Evolutionary conservation across 345 rosid genomes (phyloP).

Genomic region (Euphorbia pulcherrima): DNA sequence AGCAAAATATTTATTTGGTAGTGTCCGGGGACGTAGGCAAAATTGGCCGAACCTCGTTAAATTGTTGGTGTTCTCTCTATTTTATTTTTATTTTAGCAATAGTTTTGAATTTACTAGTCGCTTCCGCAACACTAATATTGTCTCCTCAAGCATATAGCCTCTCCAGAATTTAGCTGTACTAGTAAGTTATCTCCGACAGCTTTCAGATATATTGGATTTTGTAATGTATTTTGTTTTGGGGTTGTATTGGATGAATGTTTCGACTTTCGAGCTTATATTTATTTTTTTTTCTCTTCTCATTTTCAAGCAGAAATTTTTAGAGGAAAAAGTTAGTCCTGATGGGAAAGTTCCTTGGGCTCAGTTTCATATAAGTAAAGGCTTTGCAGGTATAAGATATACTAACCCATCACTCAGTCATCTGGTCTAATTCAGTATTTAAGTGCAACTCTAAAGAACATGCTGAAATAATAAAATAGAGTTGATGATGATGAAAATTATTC

Average conservation of each 20-base stretch:
- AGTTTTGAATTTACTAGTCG: too few species aligned
- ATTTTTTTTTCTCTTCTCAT: background rate
- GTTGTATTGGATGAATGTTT: background rate
- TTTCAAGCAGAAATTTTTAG: slow-evolving; percentile 45
- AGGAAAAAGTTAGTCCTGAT: slow-evolving; percentile 46
- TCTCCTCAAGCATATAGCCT: slow-evolving; percentile 78
- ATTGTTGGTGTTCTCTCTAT: too few species aligned
- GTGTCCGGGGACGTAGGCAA: too few species aligned
- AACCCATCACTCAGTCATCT: background rate
- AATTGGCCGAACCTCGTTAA: too few species aligned
- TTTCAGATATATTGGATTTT: background rate
- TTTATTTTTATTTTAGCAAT: too few species aligned
- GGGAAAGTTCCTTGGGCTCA: slow-evolving; percentile 50
- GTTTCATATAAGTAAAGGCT: slow-evolving; percentile 59
- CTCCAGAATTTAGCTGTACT: slow-evolving; percentile 57
- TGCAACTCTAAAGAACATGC: background rate
- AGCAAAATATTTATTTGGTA: too few species aligned
- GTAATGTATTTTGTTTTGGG: background rate
- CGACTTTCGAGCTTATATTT: background rate
- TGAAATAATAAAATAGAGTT: background rate
- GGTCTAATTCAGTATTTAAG: background rate
- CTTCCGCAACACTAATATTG: too few species aligned
- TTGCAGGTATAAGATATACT: slow-evolving; percentile 42
- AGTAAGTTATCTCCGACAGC: slow-evolving; percentile 35
- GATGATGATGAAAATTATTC: background rate